Evolutionary conservation across 164 flowering plant species (phyloP).

Genomic region (Chloranthus sessilifolius): DNA sequence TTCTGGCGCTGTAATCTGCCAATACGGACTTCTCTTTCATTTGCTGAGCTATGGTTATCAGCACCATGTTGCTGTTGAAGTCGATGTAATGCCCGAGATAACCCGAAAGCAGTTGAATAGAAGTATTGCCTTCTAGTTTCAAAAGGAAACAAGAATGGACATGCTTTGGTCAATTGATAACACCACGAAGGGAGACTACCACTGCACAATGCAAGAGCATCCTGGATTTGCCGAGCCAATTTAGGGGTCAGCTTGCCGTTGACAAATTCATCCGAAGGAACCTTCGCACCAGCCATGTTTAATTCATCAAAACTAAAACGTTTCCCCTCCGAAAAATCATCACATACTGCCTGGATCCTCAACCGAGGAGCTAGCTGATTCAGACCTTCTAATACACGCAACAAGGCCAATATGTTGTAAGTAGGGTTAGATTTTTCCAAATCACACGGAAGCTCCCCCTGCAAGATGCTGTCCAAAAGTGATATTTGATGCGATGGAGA

Average conservation of each 20-base stretch:
- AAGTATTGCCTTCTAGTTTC: conserved; percentile 92
- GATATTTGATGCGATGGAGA: conserved; percentile 44
- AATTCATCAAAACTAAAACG: conserved; percentile 48
- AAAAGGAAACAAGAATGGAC: conserved; percentile 96
- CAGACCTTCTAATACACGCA: conserved; percentile 88
- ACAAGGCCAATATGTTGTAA: conserved; percentile 65
- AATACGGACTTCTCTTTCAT: conserved; percentile 86
- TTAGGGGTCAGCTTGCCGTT: conserved; percentile 93
- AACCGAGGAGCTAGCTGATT: conserved; percentile 86
- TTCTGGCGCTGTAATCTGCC: conserved; percentile 93
- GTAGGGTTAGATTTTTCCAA: conserved; percentile 84
- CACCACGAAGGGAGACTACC: conserved; percentile 98
- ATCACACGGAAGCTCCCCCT: conserved; percentile 93
- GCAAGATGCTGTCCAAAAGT: conserved; percentile 88
- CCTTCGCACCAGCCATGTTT: conserved; percentile 43
- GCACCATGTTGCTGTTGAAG: conserved; percentile 97
- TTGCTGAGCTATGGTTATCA: conserved; percentile 65
- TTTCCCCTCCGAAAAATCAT: conserved; percentile 67
- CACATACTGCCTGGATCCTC: conserved; percentile 54
- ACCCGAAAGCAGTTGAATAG: conserved; percentile 96
- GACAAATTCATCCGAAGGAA: conserved; percentile 65
- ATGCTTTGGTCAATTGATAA: conserved; percentile 92
- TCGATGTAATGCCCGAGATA: conserved; percentile 86
- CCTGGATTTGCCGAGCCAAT: conserved; percentile 91
- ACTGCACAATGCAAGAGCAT: conserved; percentile 92